Evolutionary conservation across 1,139 yeast genomes (phyloP), one percentile per base, ranked within the genome.

Genomic region (Ogataea hybrid): DNA sequence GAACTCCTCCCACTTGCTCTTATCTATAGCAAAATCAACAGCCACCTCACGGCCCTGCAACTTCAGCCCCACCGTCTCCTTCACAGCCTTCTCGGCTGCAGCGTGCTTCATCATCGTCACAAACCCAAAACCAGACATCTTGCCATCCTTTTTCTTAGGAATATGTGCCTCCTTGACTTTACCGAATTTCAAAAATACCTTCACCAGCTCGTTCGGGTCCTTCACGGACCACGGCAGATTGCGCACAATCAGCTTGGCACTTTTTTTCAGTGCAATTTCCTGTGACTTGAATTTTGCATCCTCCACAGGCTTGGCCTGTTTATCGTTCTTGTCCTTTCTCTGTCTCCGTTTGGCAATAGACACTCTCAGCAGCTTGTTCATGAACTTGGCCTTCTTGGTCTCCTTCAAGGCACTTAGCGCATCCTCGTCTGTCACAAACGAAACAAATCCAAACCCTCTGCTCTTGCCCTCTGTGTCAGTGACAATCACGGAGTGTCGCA

Each of bases 211-310:
- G 9, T 77, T 79, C 5, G 95, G 84, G 48, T 84, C 81, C 62
- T 92, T 80, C 38, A 94, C 81, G 8, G 96, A 84, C 98, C 98
- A 92, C 16, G 98, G 98, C 63, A 92, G 75, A 62, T 92, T 92
- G 61, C 98, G 77, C 37, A 92, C 72, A 55, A 92, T 90, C 47
- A 92, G 70, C 55, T 96, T 78, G 4, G 97, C 92, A 27, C 62
- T 57, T 32, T 58, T 59, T 27, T 51, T 48, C 34, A 57, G 29
- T 1, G 56, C 56, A n/a, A 25, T 39, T n/a, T 41, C 39, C 31
- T 51, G 50, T 9, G 52, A 29, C 55, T 81, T 75, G 63, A 94
- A 78, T 10, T 50, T 59, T n/a, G 52, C 56, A 10, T 52, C 53
- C n/a, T 49, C 44, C n/a, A 17, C 22, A 3, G 14, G n/a, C 43